These are phyloP conservation scores for Capronia americana DNA, from an alignment of 2,329 filamentous ascomycete genomes.

Conservation along the genomic window DNA sequence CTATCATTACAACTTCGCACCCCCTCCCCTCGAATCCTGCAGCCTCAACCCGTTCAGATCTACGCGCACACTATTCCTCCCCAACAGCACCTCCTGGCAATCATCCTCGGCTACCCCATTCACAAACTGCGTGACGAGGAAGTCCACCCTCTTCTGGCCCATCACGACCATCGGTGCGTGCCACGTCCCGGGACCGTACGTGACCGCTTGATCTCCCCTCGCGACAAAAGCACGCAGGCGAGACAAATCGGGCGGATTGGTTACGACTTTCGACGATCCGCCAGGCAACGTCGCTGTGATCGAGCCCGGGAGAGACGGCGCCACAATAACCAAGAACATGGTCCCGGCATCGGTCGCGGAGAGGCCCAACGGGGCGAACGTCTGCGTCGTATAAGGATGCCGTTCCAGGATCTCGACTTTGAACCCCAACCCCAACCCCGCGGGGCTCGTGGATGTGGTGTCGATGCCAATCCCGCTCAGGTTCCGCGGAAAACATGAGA, in stretches of 20 bases:
- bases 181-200: slow-evolving; percentile 90
- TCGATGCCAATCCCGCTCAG: slow-evolving; percentile 46
- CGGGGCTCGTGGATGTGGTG: slow-evolving; percentile 1
- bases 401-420: slow-evolving; percentile 79
- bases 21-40: not conserved
- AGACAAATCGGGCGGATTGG: slow-evolving; percentile 71
- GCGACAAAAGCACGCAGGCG: slow-evolving; percentile 79
- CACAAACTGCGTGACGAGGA: slow-evolving; percentile 86
- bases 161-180: slow-evolving; percentile 96
- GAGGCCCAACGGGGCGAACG: slow-evolving; percentile 76
- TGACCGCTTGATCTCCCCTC: slow-evolving; percentile 79
- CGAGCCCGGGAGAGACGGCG: slow-evolving; percentile 66
- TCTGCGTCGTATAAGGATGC: slow-evolving; percentile 93
- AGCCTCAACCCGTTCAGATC: slow-evolving; percentile 19
- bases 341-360: slow-evolving; percentile 24
- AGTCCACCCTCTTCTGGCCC: slow-evolving; percentile 74
- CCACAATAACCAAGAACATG: slow-evolving; percentile 83
- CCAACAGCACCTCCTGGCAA: slow-evolving; percentile 64
- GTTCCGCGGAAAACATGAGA: slow-evolving; percentile 76
- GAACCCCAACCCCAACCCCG: slow-evolving; percentile 55
- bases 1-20: slow-evolving; percentile 20
- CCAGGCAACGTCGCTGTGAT: slow-evolving; percentile 45
- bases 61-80: slow-evolving; percentile 23
- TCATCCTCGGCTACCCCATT: slow-evolving; percentile 85
- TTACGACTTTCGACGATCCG: slow-evolving; percentile 47